Evolutionary conservation across 768 basidiomycete genomes (phyloP).

Genomic region (Lactarius indigo): DNA sequence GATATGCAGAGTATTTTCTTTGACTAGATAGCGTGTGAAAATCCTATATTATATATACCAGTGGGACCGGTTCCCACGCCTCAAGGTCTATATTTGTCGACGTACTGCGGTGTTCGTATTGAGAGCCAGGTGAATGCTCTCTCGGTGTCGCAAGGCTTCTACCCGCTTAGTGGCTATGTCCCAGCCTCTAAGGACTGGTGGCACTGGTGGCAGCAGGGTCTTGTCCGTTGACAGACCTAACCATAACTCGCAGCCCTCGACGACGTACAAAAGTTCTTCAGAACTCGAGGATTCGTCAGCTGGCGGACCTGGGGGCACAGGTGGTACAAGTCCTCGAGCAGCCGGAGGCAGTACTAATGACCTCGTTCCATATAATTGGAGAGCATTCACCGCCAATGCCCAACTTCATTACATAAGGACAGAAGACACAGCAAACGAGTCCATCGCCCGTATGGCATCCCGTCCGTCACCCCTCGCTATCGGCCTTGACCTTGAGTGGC

Average conservation of each 20-base stretch:
- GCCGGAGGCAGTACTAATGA: neutral
- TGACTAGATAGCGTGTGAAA: constrained; percentile 10
- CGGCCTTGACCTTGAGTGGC: constrained; percentile 84
- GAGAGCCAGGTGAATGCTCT: constrained; percentile 3
- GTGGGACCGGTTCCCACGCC: neutral
- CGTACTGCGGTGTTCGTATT: neutral
- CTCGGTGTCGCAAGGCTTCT: neutral
- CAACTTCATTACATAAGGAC: constrained; percentile 24
- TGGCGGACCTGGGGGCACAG: neutral
- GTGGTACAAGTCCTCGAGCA: neutral
- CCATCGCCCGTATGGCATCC: constrained; percentile 8
- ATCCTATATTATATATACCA: neutral
- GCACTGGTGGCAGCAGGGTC: neutral
- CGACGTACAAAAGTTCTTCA: neutral
- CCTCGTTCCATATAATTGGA: constrained; percentile 13
- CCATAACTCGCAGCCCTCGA: neutral
- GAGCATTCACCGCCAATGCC: neutral
- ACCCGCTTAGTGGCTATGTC: neutral
- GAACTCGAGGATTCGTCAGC: neutral
- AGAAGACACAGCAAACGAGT: constrained; percentile 16
- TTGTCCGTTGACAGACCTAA: neutral
- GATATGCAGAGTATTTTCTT: constrained; percentile 23
- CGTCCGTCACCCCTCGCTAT: constrained; percentile 23
- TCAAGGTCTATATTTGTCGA: neutral
- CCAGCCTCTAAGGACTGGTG: neutral